A percentile compares a stretch with the other conserved stretches of the same genome.
These are phyloP conservation scores for Trifolium pratense DNA, from an alignment of 306 rosid genomes.

Conservation along the genomic window DNA sequence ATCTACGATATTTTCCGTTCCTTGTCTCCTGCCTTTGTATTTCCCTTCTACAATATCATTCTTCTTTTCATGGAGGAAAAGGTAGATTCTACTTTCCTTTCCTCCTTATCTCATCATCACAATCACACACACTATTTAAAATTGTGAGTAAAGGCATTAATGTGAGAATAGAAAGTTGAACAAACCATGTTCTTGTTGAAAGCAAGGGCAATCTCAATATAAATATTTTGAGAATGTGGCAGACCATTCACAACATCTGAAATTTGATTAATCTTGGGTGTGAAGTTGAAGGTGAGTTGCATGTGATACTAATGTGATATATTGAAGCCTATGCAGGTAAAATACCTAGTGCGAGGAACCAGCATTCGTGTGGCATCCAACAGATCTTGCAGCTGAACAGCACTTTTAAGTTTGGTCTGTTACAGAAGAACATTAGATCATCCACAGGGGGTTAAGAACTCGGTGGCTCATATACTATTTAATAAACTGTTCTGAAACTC, in stretches of 20 bases:
- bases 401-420: conserved; percentile 97
- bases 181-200: not conserved
- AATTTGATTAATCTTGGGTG: conserved; percentile 22
- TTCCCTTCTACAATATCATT: not conserved
- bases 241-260: conserved; percentile 15
- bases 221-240: not conserved
- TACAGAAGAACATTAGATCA: conserved; percentile 43
- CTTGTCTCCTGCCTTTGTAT: not conserved
- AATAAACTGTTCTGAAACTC: conserved; percentile 32
- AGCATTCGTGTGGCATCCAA: conserved; percentile 95
- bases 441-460: conserved; percentile 22
- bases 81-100: conserved; percentile 5
- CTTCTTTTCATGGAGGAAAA: not conserved
- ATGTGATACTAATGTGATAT: conserved; percentile 1
- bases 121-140: not conserved
- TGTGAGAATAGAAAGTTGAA: not conserved
- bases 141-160: not conserved
- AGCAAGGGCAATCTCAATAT: conserved; percentile 10
- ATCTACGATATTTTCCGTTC: not conserved
- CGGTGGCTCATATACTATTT: conserved; percentile 22
- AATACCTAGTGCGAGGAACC: conserved; percentile 89
- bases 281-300: conserved; percentile 23
- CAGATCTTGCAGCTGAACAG: conserved; percentile 95
- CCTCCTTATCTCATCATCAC: not conserved
- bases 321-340: conserved; percentile 24